A percentile compares a stretch with the other conserved stretches of the same genome.
Conservation (phyloP, 768 basidiomycete species). For the Lactarius tabidus region DNA sequence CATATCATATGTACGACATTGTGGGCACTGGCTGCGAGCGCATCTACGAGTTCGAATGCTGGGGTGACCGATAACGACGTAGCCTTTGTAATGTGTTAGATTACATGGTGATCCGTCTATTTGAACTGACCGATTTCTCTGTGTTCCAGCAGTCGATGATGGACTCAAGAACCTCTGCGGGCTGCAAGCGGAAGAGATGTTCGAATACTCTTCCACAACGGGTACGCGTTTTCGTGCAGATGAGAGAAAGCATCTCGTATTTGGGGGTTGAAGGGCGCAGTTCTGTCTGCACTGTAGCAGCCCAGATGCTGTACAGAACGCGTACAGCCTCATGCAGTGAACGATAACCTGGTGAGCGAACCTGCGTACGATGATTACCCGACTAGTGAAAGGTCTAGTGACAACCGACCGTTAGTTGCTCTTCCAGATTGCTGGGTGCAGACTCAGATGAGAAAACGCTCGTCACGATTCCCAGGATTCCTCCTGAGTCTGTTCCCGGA, state of each 20-base stretch:
- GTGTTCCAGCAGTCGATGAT: constrained; percentile 79
- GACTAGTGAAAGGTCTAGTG: constrained; percentile 1
- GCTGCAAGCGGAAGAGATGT: constrained; percentile 76
- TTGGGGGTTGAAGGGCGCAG: constrained; percentile 47
- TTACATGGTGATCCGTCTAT: not conserved
- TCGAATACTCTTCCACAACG: constrained; percentile 80
- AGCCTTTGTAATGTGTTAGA: constrained; percentile 15
- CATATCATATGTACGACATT: constrained; percentile 85
- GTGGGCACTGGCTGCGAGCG: constrained; percentile 79
- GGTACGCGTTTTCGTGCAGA: constrained; percentile 59
- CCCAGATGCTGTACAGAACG: constrained; percentile 76
- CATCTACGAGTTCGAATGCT: constrained; percentile 79
- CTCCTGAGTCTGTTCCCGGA: constrained; percentile 47
- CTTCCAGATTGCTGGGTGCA: constrained; percentile 42
- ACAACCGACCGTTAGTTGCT: constrained; percentile 52
- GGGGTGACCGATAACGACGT: constrained; percentile 33
- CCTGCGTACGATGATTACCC: constrained; percentile 36
- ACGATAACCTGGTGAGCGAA: constrained; percentile 69
- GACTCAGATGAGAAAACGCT: constrained; percentile 84
- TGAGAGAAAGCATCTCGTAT: constrained; percentile 64
- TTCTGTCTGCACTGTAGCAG: constrained; percentile 48
- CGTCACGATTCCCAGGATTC: constrained; percentile 86
- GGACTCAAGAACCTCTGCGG: constrained; percentile 79
- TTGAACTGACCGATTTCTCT: constrained; percentile 43
- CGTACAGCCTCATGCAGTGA: constrained; percentile 78